phyloP scores from a whole-genome alignment of 2,329 filamentous ascomycete species.

The Claviceps africana region DNA sequence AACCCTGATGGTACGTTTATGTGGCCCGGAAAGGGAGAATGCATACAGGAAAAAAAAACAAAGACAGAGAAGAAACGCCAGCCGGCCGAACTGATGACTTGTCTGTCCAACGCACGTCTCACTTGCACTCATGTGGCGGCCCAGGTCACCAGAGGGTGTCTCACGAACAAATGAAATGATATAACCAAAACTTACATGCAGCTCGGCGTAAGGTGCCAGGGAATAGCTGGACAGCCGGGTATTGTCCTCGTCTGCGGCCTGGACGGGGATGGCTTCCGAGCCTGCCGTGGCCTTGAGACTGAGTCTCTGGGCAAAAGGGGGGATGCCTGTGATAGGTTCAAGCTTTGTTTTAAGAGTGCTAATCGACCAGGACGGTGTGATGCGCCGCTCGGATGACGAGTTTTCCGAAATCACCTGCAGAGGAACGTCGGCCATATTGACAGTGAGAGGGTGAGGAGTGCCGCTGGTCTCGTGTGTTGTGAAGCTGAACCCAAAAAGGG shows the following conservation, averaged over 20 bases:
- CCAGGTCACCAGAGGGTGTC: conserved; percentile 4
- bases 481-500: neutral
- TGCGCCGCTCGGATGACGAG: conserved; percentile 71
- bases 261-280: conserved; percentile 48
- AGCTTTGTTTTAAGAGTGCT: conserved; percentile 72
- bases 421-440: conserved; percentile 54
- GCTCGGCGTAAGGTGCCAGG: conserved; percentile 60
- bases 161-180: conserved; percentile 9
- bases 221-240: conserved; percentile 50
- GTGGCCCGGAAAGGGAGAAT: neutral
- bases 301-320: conserved; percentile 64
- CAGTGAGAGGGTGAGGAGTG: neutral
- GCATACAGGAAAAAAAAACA: neutral
- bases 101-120: neutral
- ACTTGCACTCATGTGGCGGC: neutral
- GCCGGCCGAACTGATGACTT: neutral
- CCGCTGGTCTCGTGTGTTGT: neutral
- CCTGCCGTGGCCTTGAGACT: conserved; percentile 45
- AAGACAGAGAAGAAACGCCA: neutral
- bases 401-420: conserved; percentile 63
- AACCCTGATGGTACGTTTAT: neutral
- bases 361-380: conserved; percentile 87
- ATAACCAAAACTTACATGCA: conserved; percentile 50
- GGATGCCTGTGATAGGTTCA: conserved; percentile 85
- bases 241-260: conserved; percentile 59